Conservation (phyloP, 2,329 filamentous ascomycete species). For the Aspergillus ruber region DNA sequence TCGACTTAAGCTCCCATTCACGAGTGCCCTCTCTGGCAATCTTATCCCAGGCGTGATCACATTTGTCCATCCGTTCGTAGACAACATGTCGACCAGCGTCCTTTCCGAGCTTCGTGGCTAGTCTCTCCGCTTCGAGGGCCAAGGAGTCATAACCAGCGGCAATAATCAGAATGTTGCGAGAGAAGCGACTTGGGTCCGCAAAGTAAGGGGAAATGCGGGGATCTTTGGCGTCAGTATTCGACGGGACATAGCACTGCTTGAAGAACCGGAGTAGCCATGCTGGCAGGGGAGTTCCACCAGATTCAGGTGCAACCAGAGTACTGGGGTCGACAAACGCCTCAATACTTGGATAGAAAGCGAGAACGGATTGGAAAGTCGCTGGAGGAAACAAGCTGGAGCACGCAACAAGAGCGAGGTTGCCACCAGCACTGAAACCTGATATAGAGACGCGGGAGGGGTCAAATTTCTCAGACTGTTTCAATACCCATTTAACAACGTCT, state of each 20-base stretch:
- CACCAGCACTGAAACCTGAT: constrained; percentile 39
- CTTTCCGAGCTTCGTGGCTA: constrained; percentile 13
- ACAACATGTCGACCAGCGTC: constrained; percentile 9
- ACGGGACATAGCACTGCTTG: constrained; percentile 19
- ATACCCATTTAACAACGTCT: constrained; percentile 28
- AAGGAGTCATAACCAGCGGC: constrained; percentile 18
- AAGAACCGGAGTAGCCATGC: constrained; percentile 15
- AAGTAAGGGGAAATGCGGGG: constrained; percentile 19
- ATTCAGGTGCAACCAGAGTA: neutral
- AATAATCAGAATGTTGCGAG: constrained; percentile 17
- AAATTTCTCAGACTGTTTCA: constrained; percentile 23
- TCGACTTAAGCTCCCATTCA: constrained; percentile 18
- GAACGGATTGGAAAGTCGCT: constrained; percentile 17
- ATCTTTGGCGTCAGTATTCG: constrained; percentile 9
- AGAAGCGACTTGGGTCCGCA: constrained; percentile 14
- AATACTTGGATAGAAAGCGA: constrained; percentile 26
- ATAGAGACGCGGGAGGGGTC: constrained; percentile 24
- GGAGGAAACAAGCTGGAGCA: constrained; percentile 11
- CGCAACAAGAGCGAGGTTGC: constrained; percentile 29
- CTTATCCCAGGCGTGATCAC: constrained; percentile 36
- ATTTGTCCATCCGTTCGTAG: constrained; percentile 21
- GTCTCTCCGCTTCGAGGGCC: constrained; percentile 18
- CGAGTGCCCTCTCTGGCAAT: constrained; percentile 18
- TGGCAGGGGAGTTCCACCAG: constrained; percentile 4
- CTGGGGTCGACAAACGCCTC: constrained; percentile 9